Conservation (phyloP, 1,284 basidiomycete species). For the Leccinum subrobustum region DNA sequence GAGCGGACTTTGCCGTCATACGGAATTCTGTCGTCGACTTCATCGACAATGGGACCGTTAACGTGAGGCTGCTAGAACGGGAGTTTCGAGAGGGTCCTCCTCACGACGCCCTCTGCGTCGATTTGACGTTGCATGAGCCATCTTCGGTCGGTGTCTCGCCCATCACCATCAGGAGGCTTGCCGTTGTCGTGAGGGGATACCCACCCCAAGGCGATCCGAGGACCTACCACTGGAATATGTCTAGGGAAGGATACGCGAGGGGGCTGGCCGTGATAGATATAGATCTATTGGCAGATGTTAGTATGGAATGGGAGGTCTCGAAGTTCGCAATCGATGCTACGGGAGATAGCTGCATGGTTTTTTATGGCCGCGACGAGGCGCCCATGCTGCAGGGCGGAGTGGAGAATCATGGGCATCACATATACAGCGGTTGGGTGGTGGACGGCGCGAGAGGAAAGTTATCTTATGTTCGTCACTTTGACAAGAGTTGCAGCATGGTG, state of each 20-base stretch:
- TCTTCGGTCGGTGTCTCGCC: background rate
- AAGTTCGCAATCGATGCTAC: background rate
- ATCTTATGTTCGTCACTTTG: too few species aligned
- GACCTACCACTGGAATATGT: background rate
- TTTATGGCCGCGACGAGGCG: background rate
- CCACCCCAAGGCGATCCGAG: background rate
- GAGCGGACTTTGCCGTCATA: background rate
- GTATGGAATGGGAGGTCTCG: background rate
- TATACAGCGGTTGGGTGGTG: too few species aligned
- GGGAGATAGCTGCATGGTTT: background rate
- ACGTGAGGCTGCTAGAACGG: background rate
- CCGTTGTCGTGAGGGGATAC: background rate
- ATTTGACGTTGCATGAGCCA: background rate
- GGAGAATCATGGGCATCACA: too few species aligned
- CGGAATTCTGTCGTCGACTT: background rate
- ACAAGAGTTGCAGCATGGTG: too few species aligned
- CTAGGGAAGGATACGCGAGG: too few species aligned
- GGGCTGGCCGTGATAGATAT: too few species aligned
- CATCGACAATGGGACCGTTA: background rate
- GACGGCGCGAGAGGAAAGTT: too few species aligned
- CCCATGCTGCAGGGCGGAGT: too few species aligned
- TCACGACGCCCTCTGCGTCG: background rate
- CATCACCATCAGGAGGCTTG: background rate
- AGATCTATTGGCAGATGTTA: background rate
- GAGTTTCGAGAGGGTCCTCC: background rate